A percentile compares a stretch with the other conserved stretches of the same genome.
Evolutionary conservation across 2,329 filamentous ascomycete genomes (phyloP).

Genomic region (Sclerotiophoma versabilis): DNA sequence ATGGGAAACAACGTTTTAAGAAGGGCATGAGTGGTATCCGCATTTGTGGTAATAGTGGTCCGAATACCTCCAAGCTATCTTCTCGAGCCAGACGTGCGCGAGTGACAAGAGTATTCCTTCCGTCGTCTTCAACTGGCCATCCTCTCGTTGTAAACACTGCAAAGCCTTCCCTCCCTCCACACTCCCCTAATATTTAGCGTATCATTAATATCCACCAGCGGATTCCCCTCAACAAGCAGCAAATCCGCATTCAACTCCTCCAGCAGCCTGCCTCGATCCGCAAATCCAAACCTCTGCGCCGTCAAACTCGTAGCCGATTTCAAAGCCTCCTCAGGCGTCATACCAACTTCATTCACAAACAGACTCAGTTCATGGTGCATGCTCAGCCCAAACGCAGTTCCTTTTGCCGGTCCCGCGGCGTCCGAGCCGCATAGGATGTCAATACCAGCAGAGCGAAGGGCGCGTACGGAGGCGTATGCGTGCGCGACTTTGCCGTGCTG

Average conservation of each 20-base stretch:
- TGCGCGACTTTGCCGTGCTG: constrained; percentile 46
- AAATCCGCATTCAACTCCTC: constrained; percentile 53
- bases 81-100: no score
- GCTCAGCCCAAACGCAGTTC: constrained; percentile 54
- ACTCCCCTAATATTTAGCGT: constrained; percentile 54
- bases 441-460: constrained; percentile 50
- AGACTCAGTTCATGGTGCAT: constrained; percentile 54
- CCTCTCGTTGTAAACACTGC: constrained; percentile 32
- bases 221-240: constrained; percentile 55
- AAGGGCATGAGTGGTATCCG: no score
- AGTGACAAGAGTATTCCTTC: no score
- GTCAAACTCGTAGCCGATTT: constrained; percentile 51
- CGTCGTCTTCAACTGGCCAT: constrained; percentile 12
- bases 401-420: constrained; percentile 52
- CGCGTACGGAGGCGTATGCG: constrained; percentile 53
- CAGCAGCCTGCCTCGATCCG: constrained; percentile 51
- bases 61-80: no score
- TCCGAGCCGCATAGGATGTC: constrained; percentile 55
- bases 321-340: constrained; percentile 54
- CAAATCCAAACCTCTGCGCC: constrained; percentile 51
- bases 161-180: constrained; percentile 51
- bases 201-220: constrained; percentile 50
- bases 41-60: no score
- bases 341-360: constrained; percentile 52
- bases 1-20: no score